Evolutionary conservation across 2,329 filamentous ascomycete genomes (phyloP).

Genomic region (Fusarium camptoceras): DNA sequence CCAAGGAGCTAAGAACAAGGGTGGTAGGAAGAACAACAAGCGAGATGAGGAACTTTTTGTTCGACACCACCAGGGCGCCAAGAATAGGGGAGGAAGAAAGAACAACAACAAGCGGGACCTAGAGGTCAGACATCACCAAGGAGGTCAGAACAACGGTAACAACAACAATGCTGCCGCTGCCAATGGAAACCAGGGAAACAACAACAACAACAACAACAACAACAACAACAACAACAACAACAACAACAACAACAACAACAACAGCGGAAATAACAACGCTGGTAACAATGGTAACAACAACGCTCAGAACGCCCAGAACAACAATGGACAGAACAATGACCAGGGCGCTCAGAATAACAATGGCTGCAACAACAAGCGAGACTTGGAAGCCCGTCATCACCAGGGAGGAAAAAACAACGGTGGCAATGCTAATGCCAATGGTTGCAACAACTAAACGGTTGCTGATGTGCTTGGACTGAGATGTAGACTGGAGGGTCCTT

Average conservation of each 20-base stretch:
- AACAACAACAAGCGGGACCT: not conserved
- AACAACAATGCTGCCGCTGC: not conserved
- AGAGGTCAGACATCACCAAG: not conserved
- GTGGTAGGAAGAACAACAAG: not conserved
- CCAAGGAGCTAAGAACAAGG: not conserved
- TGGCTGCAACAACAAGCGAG: slow-evolving; percentile 12
- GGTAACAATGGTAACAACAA: not conserved
- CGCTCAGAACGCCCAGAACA: not conserved
- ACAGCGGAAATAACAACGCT: not conserved
- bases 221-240: not conserved
- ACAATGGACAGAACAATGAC: not conserved
- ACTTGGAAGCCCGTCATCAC: slow-evolving; percentile 9
- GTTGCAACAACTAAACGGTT: slow-evolving; percentile 14
- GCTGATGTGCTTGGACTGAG: not conserved
- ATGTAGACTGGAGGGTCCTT: not conserved
- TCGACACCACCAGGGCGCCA: not conserved
- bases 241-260: not conserved
- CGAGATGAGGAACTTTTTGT: not conserved
- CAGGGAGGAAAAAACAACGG: slow-evolving; percentile 9
- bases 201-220: not conserved
- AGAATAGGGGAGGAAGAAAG: not conserved
- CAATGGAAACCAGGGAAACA: not conserved
- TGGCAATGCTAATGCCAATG: not conserved
- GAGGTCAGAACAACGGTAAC: not conserved
- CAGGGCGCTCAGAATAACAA: not conserved